Evolutionary conservation across 1,284 basidiomycete species (phyloP), one percentile per base, ranked within the genome.

Genomic region (Irpex sp.): DNA sequence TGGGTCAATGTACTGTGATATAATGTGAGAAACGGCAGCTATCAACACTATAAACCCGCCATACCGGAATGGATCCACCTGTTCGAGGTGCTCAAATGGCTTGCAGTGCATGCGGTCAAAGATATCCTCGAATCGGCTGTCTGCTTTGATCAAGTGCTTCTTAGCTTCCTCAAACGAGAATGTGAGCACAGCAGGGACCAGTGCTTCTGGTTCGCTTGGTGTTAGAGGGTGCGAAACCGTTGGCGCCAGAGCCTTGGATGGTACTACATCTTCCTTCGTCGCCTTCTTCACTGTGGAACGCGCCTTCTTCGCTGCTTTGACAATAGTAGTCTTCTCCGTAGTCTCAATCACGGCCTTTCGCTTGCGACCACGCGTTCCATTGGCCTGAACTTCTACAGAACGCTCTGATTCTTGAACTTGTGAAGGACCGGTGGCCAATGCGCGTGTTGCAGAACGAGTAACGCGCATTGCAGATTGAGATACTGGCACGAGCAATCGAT

Each of bases 81-180:
- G 78, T 69, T 92, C 88, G 19, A 91, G 77, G 2, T 83, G 78
- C 71, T 94, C 86, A 71, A 87, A 96, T 2, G 92, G 92, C 65
- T 84, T 87, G 73, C 93, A 93, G 48, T 77, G 75, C 67, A 93
- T 75, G 61, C 80, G 79, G 44, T 77, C 72, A 72, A 96, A 94
- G 3, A 96, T 69, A 36, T 84, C 81, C 62, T 80, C 77, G 74
- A 96, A 97, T 1, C 94, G 86, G 5, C 78, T 71, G 70, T 96
- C 94, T 2, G 81, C 83, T 1, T 73, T 67, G 60, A 87, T 83
- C 21, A 96, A 83, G 72, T 96, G 93, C 11, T 77, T 66, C 71
- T 88, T 89, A 0, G 92, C 94, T 3, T 87, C 83, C 48, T 87
- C 82, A 66, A 94, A 87, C 17, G 85, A 83, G 77, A 97, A 96